phyloP scores from a whole-genome alignment of 2,329 filamentous ascomycete genomes.

The Aspergillus aculeatinus region DNA sequence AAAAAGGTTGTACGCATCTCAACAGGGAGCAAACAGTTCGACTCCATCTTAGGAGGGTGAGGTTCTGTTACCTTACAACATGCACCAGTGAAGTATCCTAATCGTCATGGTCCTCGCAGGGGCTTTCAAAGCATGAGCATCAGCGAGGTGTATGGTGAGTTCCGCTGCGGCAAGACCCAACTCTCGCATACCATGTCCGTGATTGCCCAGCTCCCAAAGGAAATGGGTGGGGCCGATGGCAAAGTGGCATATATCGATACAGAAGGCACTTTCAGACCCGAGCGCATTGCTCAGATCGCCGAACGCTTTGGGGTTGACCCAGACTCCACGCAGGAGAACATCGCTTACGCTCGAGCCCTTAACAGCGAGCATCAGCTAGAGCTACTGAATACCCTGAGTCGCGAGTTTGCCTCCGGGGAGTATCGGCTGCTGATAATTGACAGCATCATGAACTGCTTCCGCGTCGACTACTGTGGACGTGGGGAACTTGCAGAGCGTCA shows the following conservation, averaged over 20 bases:
- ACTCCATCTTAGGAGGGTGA: slow-evolving; percentile 63
- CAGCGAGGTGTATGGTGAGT: slow-evolving; percentile 52
- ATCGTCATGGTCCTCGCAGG: slow-evolving; percentile 35
- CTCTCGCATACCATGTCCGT: slow-evolving; percentile 69
- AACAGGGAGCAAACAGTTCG: slow-evolving; percentile 69
- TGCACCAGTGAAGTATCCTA: neutral
- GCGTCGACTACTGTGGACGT: slow-evolving; percentile 65
- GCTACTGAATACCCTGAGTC: slow-evolving; percentile 60
- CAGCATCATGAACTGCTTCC: slow-evolving; percentile 69
- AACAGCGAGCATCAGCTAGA: slow-evolving; percentile 69
- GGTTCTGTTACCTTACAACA: slow-evolving; percentile 1
- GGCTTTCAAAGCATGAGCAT: slow-evolving; percentile 71
- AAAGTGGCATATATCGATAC: slow-evolving; percentile 70
- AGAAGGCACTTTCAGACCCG: slow-evolving; percentile 66
- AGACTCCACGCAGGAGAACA: slow-evolving; percentile 63
- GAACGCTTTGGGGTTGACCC: slow-evolving; percentile 64
- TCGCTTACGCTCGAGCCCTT: slow-evolving; percentile 62
- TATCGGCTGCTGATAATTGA: slow-evolving; percentile 68
- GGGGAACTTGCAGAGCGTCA: slow-evolving; percentile 68
- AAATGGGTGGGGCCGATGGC: slow-evolving; percentile 65
- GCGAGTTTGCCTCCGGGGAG: slow-evolving; percentile 61
- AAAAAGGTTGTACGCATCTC: slow-evolving; percentile 65
- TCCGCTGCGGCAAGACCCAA: slow-evolving; percentile 66
- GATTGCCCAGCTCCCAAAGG: slow-evolving; percentile 55
- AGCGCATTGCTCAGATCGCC: slow-evolving; percentile 66